Conservation (phyloP, 148 eudicot genomes). For the Linanthus parryae region DNA sequence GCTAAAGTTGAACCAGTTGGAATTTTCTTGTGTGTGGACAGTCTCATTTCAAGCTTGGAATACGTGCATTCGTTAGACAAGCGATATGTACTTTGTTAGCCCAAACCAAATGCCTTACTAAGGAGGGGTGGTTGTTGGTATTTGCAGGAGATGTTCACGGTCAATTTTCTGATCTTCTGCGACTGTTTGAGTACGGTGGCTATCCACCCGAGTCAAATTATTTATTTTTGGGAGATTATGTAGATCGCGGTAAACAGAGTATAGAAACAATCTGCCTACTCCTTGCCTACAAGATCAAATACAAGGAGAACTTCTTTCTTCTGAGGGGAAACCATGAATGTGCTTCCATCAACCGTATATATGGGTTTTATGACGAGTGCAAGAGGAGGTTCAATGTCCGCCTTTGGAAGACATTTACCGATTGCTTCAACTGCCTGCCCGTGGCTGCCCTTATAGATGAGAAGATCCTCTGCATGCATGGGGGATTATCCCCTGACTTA, state of each 20-base stretch:
- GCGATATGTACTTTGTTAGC: not conserved
- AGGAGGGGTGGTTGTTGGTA: no score
- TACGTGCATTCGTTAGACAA: not conserved
- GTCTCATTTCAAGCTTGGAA: no score
- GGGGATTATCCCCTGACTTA: conserved; percentile 71
- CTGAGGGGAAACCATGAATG: conserved; percentile 84
- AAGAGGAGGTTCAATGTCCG: conserved; percentile 81
- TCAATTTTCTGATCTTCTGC: conserved; percentile 71
- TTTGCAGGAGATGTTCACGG: conserved; percentile 79
- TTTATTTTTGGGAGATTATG: conserved; percentile 76
- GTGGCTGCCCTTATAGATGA: conserved; percentile 79
- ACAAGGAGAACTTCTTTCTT: conserved; percentile 79
- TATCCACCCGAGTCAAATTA: conserved; percentile 71
- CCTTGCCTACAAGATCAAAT: conserved; percentile 73
- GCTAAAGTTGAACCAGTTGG: no score
- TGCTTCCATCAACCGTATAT: conserved; percentile 79
- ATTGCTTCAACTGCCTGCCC: conserved; percentile 70
- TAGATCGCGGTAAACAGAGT: conserved; percentile 86
- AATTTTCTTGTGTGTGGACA: no score
- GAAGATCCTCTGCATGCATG: conserved; percentile 84
- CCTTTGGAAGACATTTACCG: conserved; percentile 71
- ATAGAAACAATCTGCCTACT: conserved; percentile 80
- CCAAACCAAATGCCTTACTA: no score
- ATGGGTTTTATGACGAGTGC: conserved; percentile 80
- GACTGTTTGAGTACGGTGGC: conserved; percentile 83